A percentile compares a stretch with the other conserved stretches of the same genome.
Evolutionary conservation across 169 alveolate genomes (phyloP).

Genomic region (Plasmodium cynomolgi): DNA sequence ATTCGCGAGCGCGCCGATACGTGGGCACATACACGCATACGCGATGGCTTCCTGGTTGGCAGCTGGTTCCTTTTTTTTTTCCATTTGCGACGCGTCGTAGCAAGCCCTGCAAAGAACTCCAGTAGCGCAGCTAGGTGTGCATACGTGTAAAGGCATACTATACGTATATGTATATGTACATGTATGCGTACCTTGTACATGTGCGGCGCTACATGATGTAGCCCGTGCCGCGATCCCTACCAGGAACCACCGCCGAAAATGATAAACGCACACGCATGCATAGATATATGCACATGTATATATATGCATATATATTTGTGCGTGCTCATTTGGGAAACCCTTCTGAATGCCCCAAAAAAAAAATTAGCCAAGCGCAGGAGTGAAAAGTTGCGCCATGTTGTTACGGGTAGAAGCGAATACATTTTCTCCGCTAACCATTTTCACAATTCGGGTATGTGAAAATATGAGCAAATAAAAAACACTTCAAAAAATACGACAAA

Average conservation of each 20-base stretch:
- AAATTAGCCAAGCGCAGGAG: neutral
- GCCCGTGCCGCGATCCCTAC: neutral
- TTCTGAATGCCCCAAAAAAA: neutral
- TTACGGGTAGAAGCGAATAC: neutral
- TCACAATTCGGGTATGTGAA: neutral
- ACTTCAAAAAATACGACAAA: neutral
- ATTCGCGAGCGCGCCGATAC: neutral
- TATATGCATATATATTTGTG: neutral
- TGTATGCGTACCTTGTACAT: neutral
- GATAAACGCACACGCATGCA: neutral
- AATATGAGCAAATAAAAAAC: neutral
- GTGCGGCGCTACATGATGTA: neutral
- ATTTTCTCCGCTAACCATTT: neutral
- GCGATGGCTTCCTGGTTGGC: neutral
- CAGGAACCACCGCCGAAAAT: neutral
- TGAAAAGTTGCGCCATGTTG: neutral
- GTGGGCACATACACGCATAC: neutral
- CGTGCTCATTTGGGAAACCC: neutral
- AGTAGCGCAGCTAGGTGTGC: neutral
- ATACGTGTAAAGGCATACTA: neutral
- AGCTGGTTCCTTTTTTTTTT: neutral
- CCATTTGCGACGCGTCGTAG: neutral
- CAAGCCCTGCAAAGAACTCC: neutral
- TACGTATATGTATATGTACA: neutral
- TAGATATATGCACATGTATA: neutral